phyloP scores from a whole-genome alignment of 495 filamentous ascomycete species.

The Xylona heveae region DNA sequence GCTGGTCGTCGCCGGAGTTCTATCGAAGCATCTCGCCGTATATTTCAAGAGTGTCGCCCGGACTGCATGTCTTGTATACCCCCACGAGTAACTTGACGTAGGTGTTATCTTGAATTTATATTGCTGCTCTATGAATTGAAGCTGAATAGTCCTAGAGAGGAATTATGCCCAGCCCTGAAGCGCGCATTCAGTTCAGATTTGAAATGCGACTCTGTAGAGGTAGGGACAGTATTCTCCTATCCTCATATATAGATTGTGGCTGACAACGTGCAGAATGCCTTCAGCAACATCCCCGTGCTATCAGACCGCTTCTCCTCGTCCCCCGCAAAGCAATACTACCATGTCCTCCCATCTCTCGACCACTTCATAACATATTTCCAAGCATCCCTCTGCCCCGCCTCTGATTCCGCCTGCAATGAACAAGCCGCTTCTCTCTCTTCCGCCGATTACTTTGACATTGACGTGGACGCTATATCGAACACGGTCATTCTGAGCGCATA shows the following conservation, averaged over 20 bases:
- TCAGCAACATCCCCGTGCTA: constrained; percentile 38
- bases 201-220: constrained; percentile 13
- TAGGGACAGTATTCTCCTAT: constrained; percentile 3
- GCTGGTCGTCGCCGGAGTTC: constrained; percentile 41
- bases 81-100: constrained; percentile 20
- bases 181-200: constrained; percentile 35
- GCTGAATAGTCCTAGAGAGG: constrained; percentile 17
- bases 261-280: constrained; percentile 30
- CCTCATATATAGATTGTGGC: constrained; percentile 1
- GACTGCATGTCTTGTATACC: constrained; percentile 66
- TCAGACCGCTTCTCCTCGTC: constrained; percentile 44
- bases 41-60: constrained; percentile 49
- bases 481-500: constrained; percentile 37
- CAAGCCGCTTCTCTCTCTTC: constrained; percentile 18
- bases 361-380: constrained; percentile 34
- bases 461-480: constrained; percentile 52
- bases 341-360: constrained; percentile 31
- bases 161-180: constrained; percentile 39
- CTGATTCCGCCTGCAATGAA: constrained; percentile 17
- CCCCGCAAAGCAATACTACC: constrained; percentile 46
- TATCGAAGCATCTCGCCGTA: constrained; percentile 47
- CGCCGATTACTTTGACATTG: constrained; percentile 51
- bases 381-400: constrained; percentile 28
- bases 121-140: constrained; percentile 1
- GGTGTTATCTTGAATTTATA: constrained; percentile 6